Base-by-base conservation (phyloP, 371 early-diverging fungal species). In the Syncephalastrum racemosum region DNA sequence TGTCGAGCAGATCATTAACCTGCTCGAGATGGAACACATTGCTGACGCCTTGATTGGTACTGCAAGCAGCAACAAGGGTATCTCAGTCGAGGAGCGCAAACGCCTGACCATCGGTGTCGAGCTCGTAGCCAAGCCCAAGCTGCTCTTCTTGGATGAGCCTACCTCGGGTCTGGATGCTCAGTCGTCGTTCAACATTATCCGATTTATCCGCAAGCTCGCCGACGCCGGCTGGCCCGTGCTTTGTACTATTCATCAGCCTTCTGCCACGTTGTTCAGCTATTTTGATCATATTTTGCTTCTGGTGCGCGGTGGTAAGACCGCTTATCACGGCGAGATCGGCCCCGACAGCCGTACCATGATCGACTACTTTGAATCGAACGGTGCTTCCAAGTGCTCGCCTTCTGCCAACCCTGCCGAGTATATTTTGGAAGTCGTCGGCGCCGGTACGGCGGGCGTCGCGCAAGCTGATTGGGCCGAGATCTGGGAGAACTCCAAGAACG, bases 191-290 rank as follows among this genome's bases (percentile, higher is more conserved):
- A 88, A 89, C 70, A 87, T 93, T 63, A 72, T 91, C 47, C 75
- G 83, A 31, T 77, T 90, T 61, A 80, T 91, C 56, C 84, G 84
- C 65, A 85, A 87, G 45, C 75, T 92, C 54, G 83, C 90, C 23
- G 82, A 79, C 49, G 79, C 80, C 22, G 87, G 88, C 20, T 82
- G 82, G 70, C 81, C 86, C 7, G 75, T 87, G 23, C 68, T 87
- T n/a, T 90, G 90, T 75, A 90, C 94, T 12, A 92, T 93, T 54
- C 94, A 94, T 70, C 94, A 92, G 66, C 94, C 94, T 39, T 87
- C 88, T 2, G 83, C 90, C 23, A 73, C 86, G 54, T 79, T 94
- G 36, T 92, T 92, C 69, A 86, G 86, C 63, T 81, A 86, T 60
- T 94, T 92, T 68, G 92, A 94, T 63, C 81, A 88, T 39, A 67